These are phyloP conservation scores for Fennellomyces sp. DNA, from an alignment of 371 early-diverging fungal species.

Conservation along the genomic window DNA sequence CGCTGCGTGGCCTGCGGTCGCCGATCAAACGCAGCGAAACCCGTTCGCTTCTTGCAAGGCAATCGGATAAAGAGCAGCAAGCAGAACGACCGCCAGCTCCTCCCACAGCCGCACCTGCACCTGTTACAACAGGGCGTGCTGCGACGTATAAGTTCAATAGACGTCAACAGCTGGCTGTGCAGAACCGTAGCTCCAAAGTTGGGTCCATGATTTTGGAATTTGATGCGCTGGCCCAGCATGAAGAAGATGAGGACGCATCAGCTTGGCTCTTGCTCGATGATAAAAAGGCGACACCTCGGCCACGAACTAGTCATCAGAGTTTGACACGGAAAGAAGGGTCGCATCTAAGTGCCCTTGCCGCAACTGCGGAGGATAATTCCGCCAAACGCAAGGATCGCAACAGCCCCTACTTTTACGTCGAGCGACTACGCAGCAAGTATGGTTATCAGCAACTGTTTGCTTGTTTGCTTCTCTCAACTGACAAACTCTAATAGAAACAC, in stretches of 20 bases:
- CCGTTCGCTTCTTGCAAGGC: background rate
- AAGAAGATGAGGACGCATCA: slow-evolving; percentile 25
- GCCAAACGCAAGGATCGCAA: slow-evolving; percentile 29
- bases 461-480: no score
- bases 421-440: slow-evolving; percentile 43
- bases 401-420: slow-evolving; percentile 48
- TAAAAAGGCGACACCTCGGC: slow-evolving; percentile 15
- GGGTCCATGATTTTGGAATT: slow-evolving; percentile 55
- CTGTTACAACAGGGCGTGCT: slow-evolving; percentile 20
- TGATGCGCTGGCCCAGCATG: slow-evolving; percentile 44
- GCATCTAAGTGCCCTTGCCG: slow-evolving; percentile 21
- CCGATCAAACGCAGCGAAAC: background rate
- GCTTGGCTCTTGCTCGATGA: slow-evolving; percentile 46
- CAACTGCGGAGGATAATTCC: slow-evolving; percentile 4
- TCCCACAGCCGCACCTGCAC: background rate
- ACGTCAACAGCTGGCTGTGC: slow-evolving; percentile 17
- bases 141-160: slow-evolving; percentile 39
- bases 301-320: slow-evolving; percentile 22
- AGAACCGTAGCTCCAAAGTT: slow-evolving; percentile 36
- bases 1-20: background rate
- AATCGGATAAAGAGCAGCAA: slow-evolving; percentile 1
- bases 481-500: no score
- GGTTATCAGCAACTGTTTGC: no score
- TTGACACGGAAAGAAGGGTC: slow-evolving; percentile 38
- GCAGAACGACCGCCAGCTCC: background rate